A percentile compares a stretch with the other conserved stretches of the same genome.
Conservation (phyloP, 495 filamentous ascomycete genomes). For the Lasiosphaeria miniovina region DNA sequence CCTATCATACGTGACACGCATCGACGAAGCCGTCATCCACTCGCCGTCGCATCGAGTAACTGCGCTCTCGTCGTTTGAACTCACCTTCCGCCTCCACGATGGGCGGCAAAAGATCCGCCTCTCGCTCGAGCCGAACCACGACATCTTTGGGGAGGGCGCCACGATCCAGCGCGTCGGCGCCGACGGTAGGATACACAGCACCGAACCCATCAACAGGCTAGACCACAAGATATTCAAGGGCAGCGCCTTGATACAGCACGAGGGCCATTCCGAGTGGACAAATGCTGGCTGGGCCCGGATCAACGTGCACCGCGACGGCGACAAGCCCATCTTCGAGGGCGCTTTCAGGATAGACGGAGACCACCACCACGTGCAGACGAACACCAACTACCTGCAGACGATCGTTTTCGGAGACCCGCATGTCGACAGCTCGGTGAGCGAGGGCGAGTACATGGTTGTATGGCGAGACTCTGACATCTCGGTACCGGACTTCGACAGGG, state of each 20-base stretch:
- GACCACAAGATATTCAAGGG: constrained; percentile 85
- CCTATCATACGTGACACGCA: constrained; percentile 65
- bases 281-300: constrained; percentile 85
- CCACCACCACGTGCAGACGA: constrained; percentile 84
- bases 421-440: constrained; percentile 47
- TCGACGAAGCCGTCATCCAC: constrained; percentile 73
- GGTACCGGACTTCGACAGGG: constrained; percentile 14
- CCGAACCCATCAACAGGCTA: constrained; percentile 64
- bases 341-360: constrained; percentile 77
- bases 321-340: constrained; percentile 81
- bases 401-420: constrained; percentile 71
- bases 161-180: constrained; percentile 65
- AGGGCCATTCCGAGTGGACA: constrained; percentile 63
- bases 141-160: constrained; percentile 77
- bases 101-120: constrained; percentile 70
- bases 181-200: constrained; percentile 60
- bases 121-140: constrained; percentile 84
- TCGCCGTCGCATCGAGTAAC: constrained; percentile 78
- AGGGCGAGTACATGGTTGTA: constrained; percentile 80
- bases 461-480: constrained; percentile 87
- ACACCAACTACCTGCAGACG: constrained; percentile 70
- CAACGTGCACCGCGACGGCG: constrained; percentile 70
- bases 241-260: constrained; percentile 63
- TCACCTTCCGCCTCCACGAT: constrained; percentile 72
- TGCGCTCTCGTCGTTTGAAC: constrained; percentile 74